These are phyloP conservation scores for Maudiozyma bulderi DNA, from an alignment of 805 yeast species.

Conservation along the genomic window DNA sequence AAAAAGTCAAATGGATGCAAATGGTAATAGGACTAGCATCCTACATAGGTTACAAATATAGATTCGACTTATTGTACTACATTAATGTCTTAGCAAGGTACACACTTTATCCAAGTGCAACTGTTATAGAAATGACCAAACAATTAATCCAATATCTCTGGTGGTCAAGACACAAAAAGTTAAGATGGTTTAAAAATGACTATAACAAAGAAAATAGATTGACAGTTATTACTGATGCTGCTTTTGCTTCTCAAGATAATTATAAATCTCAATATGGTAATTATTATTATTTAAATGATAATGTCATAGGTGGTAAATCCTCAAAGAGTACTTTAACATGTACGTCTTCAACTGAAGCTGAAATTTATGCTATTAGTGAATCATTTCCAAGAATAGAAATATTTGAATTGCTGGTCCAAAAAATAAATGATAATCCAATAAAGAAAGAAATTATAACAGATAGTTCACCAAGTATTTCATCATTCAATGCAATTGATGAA, in stretches of 20 bases:
- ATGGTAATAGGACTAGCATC: constrained; percentile 7
- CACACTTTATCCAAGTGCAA: constrained; percentile 4
- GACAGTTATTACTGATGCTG: not conserved
- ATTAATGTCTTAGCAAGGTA: not conserved
- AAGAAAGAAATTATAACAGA: not conserved
- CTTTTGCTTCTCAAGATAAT: not conserved
- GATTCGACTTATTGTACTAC: constrained; percentile 1
- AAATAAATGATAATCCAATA: too few species aligned
- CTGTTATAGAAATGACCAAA: constrained; percentile 1
- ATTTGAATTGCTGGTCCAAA: not conserved
- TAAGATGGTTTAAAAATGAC: constrained; percentile 1
- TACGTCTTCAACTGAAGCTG: not conserved
- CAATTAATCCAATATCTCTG: not conserved
- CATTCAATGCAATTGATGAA: not conserved
- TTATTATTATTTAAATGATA: not conserved
- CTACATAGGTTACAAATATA: constrained; percentile 8
- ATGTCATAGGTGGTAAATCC: not conserved
- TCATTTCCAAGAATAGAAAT: not conserved
- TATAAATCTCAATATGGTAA: not conserved
- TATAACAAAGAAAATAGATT: not conserved
- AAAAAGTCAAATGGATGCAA: constrained; percentile 6
- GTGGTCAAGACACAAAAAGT: constrained; percentile 2
- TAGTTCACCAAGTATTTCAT: not conserved
- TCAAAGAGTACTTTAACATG: not conserved
- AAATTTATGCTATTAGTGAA: not conserved